Evolutionary conservation across 345 rosid species (phyloP), one percentile per base, ranked within the genome.

Genomic region (Brassica napus): DNA sequence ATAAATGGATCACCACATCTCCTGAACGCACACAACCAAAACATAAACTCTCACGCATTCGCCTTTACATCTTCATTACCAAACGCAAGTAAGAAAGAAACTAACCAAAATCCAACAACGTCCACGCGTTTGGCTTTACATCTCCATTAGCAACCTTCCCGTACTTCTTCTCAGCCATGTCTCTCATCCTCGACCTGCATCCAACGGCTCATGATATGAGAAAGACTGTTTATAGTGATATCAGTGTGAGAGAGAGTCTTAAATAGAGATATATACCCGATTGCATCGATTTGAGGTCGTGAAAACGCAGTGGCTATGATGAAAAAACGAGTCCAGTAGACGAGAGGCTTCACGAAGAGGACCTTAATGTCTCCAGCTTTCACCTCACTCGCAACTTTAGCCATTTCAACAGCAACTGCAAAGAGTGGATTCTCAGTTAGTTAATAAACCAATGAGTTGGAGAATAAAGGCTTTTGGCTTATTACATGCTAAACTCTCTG

Each of bases 311-410:
- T 94, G 18, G 92, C 94, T 76, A 92, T 94, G 82, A 94, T 91
- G 81, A 94, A 94, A 86, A 91, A 92, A n/a, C 86, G 88, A 80
- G 97, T 92, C 98, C 98, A 94, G 74, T 91, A 92, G 54, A 94
- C 97, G 32, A 94, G 94, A 64, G 97, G 98, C 90, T 92, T 92
- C 78, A 94, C 97, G 74, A 94, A 94, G 73, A 94, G 97, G 67
- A 94, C 93, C 83, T 83, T 94, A 80, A 91, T 84, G 80, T 94
- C 97, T 73, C 79, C 92, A 77, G 94, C 97, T 83, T 94, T 92
- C 61, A 94, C 97, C 7, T 94, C 97, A 84, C 92, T 91, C 30
- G 97, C 97, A 74, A 92, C 93, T 85, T 78, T 91, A 24, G 95
- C 98, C 92, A 92, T 83, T 66, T 81, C 94, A 82, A 94, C 90